Base-by-base conservation (phyloP, 257 asterid genomes). In the Schizonepeta tenuifolia region DNA sequence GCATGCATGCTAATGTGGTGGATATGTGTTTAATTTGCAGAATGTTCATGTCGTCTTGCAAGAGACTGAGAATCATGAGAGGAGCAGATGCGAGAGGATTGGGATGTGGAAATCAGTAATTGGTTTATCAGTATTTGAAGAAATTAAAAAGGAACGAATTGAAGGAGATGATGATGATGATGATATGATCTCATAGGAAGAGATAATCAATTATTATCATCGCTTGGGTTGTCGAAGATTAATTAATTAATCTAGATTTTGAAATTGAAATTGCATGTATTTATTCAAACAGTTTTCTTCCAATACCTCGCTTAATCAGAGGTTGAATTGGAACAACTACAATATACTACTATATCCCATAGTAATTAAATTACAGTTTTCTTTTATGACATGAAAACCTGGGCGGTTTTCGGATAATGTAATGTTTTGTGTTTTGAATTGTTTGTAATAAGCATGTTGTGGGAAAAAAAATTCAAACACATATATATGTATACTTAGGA, bases 1-100 rank as follows among this genome's bases (percentile, higher is more conserved):
- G 51, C 26, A 22, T 41, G 18, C 9, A 7, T 53, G 21, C 28
- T 47, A 1, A 58, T 26, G 57, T 18, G 9, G 12, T 50, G 54
- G 11, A 6, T 28, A 11, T 6, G n/a, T 71, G 21, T 26, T 1
- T 59, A 20, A 31, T 31, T 21, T 84, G 83, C 86, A 91, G 97
- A 3, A 92, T 88, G 96, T 92, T 92, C 69, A 75, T 85, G 81
- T 81, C 89, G 44, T 82, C 94, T 1, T 89, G 98, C 81, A 92
- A 85, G 85, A 89, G 86, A 80, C 78, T 92, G 69, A 83, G 98
- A 80, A 88, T 92, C 85, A 81, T 88, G 92, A 89, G 81, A 83
- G 92, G 93, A 68, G 76, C 88, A 31, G 96, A 87, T 64, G 95
- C 97, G 10, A 87, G 79, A 75, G 97, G 95, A 24, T 67, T 87